Evolutionary conservation across 768 basidiomycete species (phyloP).

Genomic region (Mycena floridula): DNA sequence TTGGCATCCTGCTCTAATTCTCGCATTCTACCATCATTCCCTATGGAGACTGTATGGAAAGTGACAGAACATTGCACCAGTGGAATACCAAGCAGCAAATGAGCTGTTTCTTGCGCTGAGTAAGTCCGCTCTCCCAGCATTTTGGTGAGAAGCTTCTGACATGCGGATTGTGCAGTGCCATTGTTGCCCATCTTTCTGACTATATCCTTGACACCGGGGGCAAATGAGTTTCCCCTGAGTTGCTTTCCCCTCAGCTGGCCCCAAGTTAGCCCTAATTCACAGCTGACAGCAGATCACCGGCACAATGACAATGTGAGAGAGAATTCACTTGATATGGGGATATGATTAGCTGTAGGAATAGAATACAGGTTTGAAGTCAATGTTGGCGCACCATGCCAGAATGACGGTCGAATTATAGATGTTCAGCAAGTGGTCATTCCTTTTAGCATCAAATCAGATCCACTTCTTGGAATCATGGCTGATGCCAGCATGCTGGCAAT

Average conservation of each 20-base stretch:
- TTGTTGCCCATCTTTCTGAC: neutral
- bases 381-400: constrained; percentile 18
- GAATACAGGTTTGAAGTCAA: constrained; percentile 16
- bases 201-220: neutral
- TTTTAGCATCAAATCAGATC: constrained; percentile 4
- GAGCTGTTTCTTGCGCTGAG: constrained; percentile 16
- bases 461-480: constrained; percentile 7
- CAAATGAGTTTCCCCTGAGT: neutral
- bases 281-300: neutral
- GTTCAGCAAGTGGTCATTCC: constrained; percentile 17
- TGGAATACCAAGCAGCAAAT: constrained; percentile 16
- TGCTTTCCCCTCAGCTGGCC: no score
- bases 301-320: neutral
- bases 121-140: constrained; percentile 13
- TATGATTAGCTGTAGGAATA: constrained; percentile 11
- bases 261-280: neutral
- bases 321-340: constrained; percentile 5
- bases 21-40: constrained; percentile 5
- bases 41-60: constrained; percentile 11
- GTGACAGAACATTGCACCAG: constrained; percentile 8
- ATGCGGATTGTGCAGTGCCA: neutral
- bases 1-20: neutral
- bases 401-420: constrained; percentile 13
- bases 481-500: neutral
- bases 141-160: constrained; percentile 19